Base-by-base conservation (phyloP, 305 asterid species). In the Fraxinus nigra region DNA sequence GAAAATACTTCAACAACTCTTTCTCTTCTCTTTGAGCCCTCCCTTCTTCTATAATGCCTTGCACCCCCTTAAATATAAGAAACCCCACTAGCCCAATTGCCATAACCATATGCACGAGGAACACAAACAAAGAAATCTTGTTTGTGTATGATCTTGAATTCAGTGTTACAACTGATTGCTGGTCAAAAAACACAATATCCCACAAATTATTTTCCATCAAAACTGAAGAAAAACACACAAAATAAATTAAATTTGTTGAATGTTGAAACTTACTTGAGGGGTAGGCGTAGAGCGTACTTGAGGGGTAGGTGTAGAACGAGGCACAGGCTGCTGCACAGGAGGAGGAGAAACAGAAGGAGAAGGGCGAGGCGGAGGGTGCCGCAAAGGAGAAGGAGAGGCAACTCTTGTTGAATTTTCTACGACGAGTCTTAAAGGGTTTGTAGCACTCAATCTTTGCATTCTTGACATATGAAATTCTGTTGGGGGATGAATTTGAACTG, bases 101-200 rank as follows among this genome's bases (percentile, higher is more conserved):
- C n/a, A 72, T 43, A 40, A 92, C 82, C 86, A 89, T 84, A 77
- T 95, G 99, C 81, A 92, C 37, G 34, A 88, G 70, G 89, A 93
- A 95, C 75, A 95, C 10, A 77, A 93, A 84, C 65, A 92, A 87
- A 33, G 97, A 95, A 3, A 95, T 85, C 90, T 89, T 93, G 92
- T 95, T 92, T 61, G 98, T 95, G 92, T 93, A 95, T 34, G 90
- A 65, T 84, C 96, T 92, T 78, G 98, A 91, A 85, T 91, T 95
- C 87, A 95, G 82, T 24, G 97, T 82, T 81, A 65, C 89, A 72
- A 90, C 87, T 28, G 94, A 78, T 81, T 70, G 91, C 91, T 90
- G 90, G 35, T 38, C 26, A 9, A 73, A 35, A 74, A 80, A 72
- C 51, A 72, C 75, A 78, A 83, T 79, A 76, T 67, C 28, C 73